phyloP scores from a whole-genome alignment of 139 green algal genomes.

The Picochlorum sp. region DNA sequence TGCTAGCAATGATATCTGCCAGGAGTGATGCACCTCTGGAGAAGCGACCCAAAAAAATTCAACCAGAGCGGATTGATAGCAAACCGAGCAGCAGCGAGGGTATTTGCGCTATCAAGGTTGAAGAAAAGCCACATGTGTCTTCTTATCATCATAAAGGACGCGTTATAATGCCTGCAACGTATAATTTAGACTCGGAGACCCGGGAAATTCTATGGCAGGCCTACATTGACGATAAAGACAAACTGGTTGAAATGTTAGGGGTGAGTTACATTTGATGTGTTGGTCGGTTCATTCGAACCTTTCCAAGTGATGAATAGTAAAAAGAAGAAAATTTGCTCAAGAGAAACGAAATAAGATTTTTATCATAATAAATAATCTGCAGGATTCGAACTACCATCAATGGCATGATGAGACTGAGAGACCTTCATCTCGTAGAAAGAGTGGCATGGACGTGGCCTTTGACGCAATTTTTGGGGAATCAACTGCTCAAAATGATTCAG shows the following conservation, averaged over 20 bases:
- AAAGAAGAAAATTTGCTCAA: no score
- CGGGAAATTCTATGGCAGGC: slow-evolving; percentile 25
- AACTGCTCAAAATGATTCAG: neutral
- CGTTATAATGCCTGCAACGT: neutral
- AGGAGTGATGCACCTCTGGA: no score
- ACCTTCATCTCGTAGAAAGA: neutral
- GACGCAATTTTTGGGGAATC: slow-evolving; percentile 11
- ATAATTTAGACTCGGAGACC: slow-evolving; percentile 12
- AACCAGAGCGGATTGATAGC: no score
- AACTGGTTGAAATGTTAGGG: slow-evolving; percentile 28
- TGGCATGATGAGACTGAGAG: slow-evolving; percentile 29
- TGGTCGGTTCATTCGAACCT: neutral
- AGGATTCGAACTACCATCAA: slow-evolving; percentile 20
- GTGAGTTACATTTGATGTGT: slow-evolving; percentile 8
- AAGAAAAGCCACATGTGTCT: neutral
- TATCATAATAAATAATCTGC: slow-evolving; percentile 4
- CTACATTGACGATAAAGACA: slow-evolving; percentile 35
- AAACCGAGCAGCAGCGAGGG: no score
- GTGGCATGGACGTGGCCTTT: slow-evolving; percentile 20
- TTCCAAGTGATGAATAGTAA: no score
- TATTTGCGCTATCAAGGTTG: neutral
- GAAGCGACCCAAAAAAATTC: no score
- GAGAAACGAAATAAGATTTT: neutral
- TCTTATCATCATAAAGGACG: neutral
- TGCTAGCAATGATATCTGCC: no score